A percentile compares a stretch with the other conserved stretches of the same genome.
Evolutionary conservation across 2,329 filamentous ascomycete species (phyloP).

Genomic region (Leptodontidium sp.): DNA sequence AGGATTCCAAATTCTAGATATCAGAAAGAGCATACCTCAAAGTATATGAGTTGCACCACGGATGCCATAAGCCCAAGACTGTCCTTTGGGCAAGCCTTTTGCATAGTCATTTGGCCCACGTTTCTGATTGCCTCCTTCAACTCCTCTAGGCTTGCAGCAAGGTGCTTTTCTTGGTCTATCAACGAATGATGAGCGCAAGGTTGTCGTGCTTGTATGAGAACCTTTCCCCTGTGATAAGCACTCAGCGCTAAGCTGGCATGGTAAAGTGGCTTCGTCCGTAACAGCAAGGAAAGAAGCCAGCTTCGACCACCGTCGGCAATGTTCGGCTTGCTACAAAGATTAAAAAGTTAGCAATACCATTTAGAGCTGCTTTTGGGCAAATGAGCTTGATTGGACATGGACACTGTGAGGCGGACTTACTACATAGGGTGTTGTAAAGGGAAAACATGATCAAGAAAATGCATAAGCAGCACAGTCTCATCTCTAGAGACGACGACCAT

Average conservation of each 20-base stretch:
- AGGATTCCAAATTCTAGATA: conserved; percentile 36
- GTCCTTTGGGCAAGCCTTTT: conserved; percentile 31
- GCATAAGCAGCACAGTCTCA: conserved; percentile 25
- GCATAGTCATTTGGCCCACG: conserved; percentile 35
- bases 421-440: conserved; percentile 72
- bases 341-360: not conserved
- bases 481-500: not conserved
- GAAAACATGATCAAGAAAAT: conserved; percentile 69
- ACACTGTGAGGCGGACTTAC: not conserved
- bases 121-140: conserved; percentile 52
- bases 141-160: conserved; percentile 49
- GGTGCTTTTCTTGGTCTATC: conserved; percentile 42
- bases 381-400: not conserved
- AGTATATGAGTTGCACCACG: conserved; percentile 62
- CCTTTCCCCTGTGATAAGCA: conserved; percentile 54
- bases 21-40: conserved; percentile 49
- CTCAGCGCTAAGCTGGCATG: conserved; percentile 64
- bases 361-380: too few species aligned
- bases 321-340: conserved; percentile 51
- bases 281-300: conserved; percentile 66
- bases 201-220: not conserved
- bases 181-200: conserved; percentile 23
- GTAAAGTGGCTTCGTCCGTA: conserved; percentile 64
- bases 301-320: conserved; percentile 63
- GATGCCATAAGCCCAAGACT: conserved; percentile 54